Percentiles rank a stretch among this genome's conserved stretches.
phyloP scores from a whole-genome alignment of 2,329 filamentous ascomycete species.

The Fusarium foetens region DNA sequence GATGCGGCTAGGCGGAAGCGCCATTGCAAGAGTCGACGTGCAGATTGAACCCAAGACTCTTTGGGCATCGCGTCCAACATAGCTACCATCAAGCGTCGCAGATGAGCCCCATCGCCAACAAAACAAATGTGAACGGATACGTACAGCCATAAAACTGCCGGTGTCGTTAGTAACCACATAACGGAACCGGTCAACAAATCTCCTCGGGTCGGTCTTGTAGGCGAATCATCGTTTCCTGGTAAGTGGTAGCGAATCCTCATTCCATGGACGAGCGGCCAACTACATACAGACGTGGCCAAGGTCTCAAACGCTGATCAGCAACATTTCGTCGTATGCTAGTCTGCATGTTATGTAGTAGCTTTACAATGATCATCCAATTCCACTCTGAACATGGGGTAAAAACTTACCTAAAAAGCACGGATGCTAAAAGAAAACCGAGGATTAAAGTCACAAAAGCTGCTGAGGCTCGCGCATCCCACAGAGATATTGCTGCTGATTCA shows the following conservation, averaged over 20 bases:
- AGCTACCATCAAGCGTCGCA: constrained; percentile 9
- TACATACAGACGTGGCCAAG: constrained; percentile 13
- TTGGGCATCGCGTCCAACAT: constrained; percentile 27
- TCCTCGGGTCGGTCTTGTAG: not conserved
- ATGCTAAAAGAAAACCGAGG: not conserved
- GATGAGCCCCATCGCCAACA: constrained; percentile 24
- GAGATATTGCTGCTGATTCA: constrained; percentile 10
- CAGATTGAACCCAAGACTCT: constrained; percentile 33
- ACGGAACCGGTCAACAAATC: constrained; percentile 7
- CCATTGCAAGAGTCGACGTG: constrained; percentile 35
- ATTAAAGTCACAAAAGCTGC: constrained; percentile 3
- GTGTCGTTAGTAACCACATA: constrained; percentile 10
- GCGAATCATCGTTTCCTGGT: constrained; percentile 13
- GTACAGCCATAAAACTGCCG: constrained; percentile 9
- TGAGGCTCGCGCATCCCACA: not conserved
- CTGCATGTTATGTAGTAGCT: not conserved
- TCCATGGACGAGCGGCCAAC: constrained; percentile 5
- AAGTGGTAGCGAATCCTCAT: constrained; percentile 17
- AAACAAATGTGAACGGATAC: constrained; percentile 7
- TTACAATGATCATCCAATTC: constrained; percentile 25
- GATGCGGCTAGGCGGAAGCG: constrained; percentile 43
- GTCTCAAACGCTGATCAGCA: constrained; percentile 14
- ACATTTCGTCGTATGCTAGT: constrained; percentile 7
- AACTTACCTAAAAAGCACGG: constrained; percentile 23
- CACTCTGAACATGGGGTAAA: constrained; percentile 22